Evolutionary conservation across 192 early-diverging fungal genomes (phyloP).

Genomic region (Coemansia sp.): DNA sequence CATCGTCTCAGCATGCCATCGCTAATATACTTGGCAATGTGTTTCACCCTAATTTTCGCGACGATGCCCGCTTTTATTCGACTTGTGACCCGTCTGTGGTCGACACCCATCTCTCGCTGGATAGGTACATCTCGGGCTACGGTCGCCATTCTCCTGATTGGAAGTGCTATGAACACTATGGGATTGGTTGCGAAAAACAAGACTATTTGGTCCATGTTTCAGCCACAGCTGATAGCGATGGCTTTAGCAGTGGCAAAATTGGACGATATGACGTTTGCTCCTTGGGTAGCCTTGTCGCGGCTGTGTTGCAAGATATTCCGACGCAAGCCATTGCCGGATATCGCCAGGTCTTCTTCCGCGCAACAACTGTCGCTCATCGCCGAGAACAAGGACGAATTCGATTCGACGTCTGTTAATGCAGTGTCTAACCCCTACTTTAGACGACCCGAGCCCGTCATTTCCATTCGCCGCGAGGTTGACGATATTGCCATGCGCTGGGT

Average conservation of each 20-base stretch:
- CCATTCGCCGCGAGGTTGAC: constrained; percentile 12
- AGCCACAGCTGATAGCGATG: neutral
- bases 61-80: neutral
- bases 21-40: neutral
- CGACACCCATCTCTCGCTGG: neutral
- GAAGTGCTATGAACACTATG: neutral
- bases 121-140: neutral
- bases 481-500: constrained; percentile 11
- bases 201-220: neutral
- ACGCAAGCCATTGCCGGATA: neutral
- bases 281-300: constrained; percentile 1
- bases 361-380: neutral
- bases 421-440: constrained; percentile 4
- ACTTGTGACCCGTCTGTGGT: neutral
- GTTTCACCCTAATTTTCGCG: neutral
- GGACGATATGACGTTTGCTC: constrained; percentile 8
- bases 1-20: neutral
- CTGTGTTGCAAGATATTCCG: neutral
- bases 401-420: neutral
- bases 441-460: constrained; percentile 12
- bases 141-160: neutral
- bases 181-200: no score
- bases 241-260: neutral
- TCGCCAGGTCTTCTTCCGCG: neutral
- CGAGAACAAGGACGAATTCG: neutral